A percentile compares a stretch with the other conserved stretches of the same genome.
These are phyloP conservation scores for Fusarium cicatricum DNA, from an alignment of 2,329 filamentous ascomycete genomes.

Conservation along the genomic window DNA sequence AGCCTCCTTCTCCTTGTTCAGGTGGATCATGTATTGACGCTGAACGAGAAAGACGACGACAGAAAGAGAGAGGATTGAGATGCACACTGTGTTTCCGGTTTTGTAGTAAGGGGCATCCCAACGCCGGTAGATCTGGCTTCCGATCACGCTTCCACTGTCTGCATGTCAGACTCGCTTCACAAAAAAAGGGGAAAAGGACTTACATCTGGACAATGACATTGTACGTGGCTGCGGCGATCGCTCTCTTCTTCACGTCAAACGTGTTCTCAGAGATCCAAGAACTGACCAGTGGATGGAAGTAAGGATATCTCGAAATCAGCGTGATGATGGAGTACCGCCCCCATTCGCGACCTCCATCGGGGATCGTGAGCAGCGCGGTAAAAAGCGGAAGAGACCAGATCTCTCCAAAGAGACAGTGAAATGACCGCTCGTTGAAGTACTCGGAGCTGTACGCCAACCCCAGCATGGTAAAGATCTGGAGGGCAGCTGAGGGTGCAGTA, in stretches of 20 bases:
- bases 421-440: slow-evolving; percentile 61
- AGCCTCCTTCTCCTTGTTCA: slow-evolving; percentile 59
- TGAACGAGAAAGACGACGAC: slow-evolving; percentile 60
- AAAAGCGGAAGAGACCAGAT: slow-evolving; percentile 62
- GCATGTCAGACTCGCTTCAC: slow-evolving; percentile 3
- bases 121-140: slow-evolving; percentile 58
- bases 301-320: slow-evolving; percentile 63
- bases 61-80: slow-evolving; percentile 59
- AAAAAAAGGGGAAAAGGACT: background rate
- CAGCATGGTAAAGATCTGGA: slow-evolving; percentile 66
- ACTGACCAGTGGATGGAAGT: slow-evolving; percentile 64
- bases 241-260: slow-evolving; percentile 59
- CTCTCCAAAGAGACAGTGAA: slow-evolving; percentile 61
- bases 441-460: slow-evolving; percentile 62
- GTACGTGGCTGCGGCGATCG: slow-evolving; percentile 57
- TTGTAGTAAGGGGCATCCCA: slow-evolving; percentile 65
- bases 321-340: slow-evolving; percentile 59
- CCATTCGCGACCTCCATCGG: slow-evolving; percentile 59
- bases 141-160: slow-evolving; percentile 50
- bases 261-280: slow-evolving; percentile 61
- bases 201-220: slow-evolving; percentile 57
- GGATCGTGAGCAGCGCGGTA: slow-evolving; percentile 59
- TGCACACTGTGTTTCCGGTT: slow-evolving; percentile 64
- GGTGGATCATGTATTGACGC: slow-evolving; percentile 51
- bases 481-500: slow-evolving; percentile 64